A percentile compares a stretch with the other conserved stretches of the same genome.
Evolutionary conservation across 2,329 filamentous ascomycete species (phyloP).

Genomic region (Colletotrichum karsti): DNA sequence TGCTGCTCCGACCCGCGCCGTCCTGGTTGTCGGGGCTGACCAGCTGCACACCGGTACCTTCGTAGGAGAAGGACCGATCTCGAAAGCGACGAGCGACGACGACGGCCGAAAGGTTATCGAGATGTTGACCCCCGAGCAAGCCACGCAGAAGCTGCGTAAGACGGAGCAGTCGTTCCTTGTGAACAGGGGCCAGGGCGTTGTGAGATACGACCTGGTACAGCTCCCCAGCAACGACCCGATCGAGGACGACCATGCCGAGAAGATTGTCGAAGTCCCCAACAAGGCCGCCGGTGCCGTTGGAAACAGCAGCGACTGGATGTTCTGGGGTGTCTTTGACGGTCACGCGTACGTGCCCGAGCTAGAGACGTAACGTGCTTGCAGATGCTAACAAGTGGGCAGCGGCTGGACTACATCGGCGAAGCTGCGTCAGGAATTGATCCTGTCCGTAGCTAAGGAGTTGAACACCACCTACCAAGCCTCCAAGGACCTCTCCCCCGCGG

Average conservation of each 20-base stretch:
- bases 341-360: conserved; percentile 72
- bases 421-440: conserved; percentile 90
- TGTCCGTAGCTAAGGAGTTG: conserved; percentile 90
- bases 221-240: conserved; percentile 97
- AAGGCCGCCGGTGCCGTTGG: conserved; percentile 51
- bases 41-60: conserved; percentile 90
- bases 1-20: conserved; percentile 65
- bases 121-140: conserved; percentile 96
- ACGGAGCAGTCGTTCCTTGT: conserved; percentile 94
- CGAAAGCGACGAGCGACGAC: conserved; percentile 87
- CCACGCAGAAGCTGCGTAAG: conserved; percentile 85
- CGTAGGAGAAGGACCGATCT: conserved; percentile 84
- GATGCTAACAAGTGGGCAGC: conserved; percentile 51
- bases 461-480: conserved; percentile 89
- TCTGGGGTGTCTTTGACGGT: conserved; percentile 98
- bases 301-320: conserved; percentile 93
- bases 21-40: conserved; percentile 89
- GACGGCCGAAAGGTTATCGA: conserved; percentile 87
- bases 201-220: conserved; percentile 94
- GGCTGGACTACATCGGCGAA: conserved; percentile 99
- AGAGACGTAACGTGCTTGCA: neutral
- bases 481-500: conserved; percentile 69
- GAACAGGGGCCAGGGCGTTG: conserved; percentile 87
- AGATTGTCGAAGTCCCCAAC: conserved; percentile 90
- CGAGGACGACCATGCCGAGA: conserved; percentile 97